Evolutionary conservation across 2,329 filamentous ascomycete species (phyloP).

Genomic region (Aspergillus awamori): DNA sequence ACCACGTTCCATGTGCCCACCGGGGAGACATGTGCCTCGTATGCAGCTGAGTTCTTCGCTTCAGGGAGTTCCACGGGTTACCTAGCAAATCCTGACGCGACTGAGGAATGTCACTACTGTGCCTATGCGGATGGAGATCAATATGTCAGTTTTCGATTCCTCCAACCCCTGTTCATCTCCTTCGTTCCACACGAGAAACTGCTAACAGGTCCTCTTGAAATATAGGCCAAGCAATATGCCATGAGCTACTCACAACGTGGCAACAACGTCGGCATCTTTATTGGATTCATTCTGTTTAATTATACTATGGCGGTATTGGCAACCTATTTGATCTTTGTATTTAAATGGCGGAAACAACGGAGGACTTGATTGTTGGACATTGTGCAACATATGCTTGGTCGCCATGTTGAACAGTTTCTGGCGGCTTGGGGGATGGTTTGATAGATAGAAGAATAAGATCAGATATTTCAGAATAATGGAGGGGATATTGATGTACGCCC

Average conservation of each 20-base stretch:
- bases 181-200: not conserved
- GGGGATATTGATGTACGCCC: too few species aligned
- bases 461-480: too few species aligned
- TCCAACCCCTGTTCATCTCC: too few species aligned
- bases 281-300: slow-evolving; percentile 75
- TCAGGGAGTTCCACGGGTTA: not conserved
- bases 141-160: slow-evolving; percentile 5
- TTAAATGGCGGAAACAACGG: too few species aligned
- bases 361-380: too few species aligned
- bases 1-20: not conserved
- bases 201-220: slow-evolving; percentile 54
- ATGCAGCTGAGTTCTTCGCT: slow-evolving; percentile 1
- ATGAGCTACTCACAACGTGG: slow-evolving; percentile 69
- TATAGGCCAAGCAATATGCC: slow-evolving; percentile 78
- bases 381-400: too few species aligned
- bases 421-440: too few species aligned
- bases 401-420: too few species aligned
- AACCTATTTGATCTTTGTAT: slow-evolving; percentile 14
- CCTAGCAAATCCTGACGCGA: not conserved
- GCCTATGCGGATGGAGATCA: slow-evolving; percentile 4
- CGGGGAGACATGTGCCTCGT: slow-evolving; percentile 2
- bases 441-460: too few species aligned
- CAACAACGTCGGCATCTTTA: slow-evolving; percentile 76
- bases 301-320: slow-evolving; percentile 60
- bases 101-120: slow-evolving; percentile 7